A percentile compares a stretch with the other conserved stretches of the same genome.
Conservation (phyloP, 2,329 filamentous ascomycete species). For the Parafenestella ontariensis region DNA sequence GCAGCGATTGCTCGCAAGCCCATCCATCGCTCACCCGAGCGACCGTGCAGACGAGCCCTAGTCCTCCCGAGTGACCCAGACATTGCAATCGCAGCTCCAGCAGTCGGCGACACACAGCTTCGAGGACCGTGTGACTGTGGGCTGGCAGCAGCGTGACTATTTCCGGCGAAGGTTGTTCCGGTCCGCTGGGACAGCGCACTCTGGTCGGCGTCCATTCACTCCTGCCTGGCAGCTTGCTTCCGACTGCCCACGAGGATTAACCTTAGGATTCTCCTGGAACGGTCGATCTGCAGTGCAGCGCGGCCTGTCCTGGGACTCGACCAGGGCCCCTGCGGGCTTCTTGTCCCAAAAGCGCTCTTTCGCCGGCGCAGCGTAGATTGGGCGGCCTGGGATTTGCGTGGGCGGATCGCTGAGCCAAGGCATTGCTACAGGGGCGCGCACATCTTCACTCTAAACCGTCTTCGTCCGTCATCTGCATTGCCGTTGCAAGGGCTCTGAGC, state of each 20-base stretch:
- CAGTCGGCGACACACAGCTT: background rate
- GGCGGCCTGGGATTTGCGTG: constrained; percentile 39
- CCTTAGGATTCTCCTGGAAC: constrained; percentile 35
- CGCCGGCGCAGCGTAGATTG: constrained; percentile 49
- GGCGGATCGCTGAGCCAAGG: constrained; percentile 48
- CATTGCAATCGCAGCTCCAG: constrained; percentile 18
- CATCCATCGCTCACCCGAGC: constrained; percentile 39
- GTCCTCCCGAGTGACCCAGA: constrained; percentile 2
- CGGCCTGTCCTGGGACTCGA: constrained; percentile 47
- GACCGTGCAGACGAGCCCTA: constrained; percentile 12
- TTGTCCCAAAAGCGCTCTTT: constrained; percentile 49
- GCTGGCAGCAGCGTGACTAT: constrained; percentile 12
- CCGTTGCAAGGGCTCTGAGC: constrained; percentile 48
- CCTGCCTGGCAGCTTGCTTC: constrained; percentile 31
- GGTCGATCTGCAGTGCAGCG: constrained; percentile 51
- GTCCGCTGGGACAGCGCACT: constrained; percentile 18
- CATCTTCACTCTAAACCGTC: constrained; percentile 40
- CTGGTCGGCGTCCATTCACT: constrained; percentile 11
- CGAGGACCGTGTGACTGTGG: background rate
- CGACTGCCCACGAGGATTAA: constrained; percentile 26
- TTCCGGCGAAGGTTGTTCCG: constrained; percentile 28
- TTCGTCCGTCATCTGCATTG: constrained; percentile 49
- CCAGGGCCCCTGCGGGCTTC: constrained; percentile 28
- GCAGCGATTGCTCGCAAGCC: constrained; percentile 13
- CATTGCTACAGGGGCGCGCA: constrained; percentile 41